Base-by-base conservation (phyloP, 1,139 yeast genomes). In the Suhomyces ambrosiae region DNA sequence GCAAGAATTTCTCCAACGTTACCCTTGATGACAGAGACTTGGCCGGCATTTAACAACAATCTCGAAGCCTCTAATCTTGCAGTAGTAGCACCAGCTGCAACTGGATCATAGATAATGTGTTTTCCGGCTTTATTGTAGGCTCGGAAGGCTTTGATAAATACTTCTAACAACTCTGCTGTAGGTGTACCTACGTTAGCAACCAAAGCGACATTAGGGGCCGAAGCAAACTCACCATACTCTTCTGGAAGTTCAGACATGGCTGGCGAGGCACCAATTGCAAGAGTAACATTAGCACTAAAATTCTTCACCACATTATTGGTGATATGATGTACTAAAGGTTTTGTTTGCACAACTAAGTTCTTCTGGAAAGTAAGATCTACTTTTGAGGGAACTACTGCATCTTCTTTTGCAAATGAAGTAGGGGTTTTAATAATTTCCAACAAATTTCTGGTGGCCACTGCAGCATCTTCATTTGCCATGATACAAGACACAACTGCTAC, bases 291-390 rank as follows among this genome's bases (percentile, higher is more conserved):
- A 21, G 97, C 97, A 46, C 89, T 83, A 54, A 87, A 81, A 54
- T 87, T 84, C 55, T 87, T 86, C 27, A 86, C 96, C n/a, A 90
- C 97, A 40, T 77, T 76, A 54, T 90, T 90, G 25, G 97, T 89
- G 45, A 90, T 82, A 50, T 89, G 96, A 54, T 90, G 97, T 5
- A 87, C 81, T 50, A 90, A 61, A 0, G 96, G 95, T 7, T 47
- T 53, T 18, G 37, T 29, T n/a, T 32, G 13, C 5, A 22, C 31
- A 12, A 33, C 44, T 23, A 21, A 23, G 14, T 19, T 15, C 12
- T 24, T 21, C 23, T 41, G 26, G 11, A 21, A 7, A 5, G 17
- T 26, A 12, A 31, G 10, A 5, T 22, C 18, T n/a, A 28, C 13
- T 8, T 11, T 15, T 5, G 23, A 22, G 11, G 28, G 8, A 1